Evolutionary conservation across 805 yeast genomes (phyloP).

Genomic region (Ogataea nakhonphanomensis): DNA sequence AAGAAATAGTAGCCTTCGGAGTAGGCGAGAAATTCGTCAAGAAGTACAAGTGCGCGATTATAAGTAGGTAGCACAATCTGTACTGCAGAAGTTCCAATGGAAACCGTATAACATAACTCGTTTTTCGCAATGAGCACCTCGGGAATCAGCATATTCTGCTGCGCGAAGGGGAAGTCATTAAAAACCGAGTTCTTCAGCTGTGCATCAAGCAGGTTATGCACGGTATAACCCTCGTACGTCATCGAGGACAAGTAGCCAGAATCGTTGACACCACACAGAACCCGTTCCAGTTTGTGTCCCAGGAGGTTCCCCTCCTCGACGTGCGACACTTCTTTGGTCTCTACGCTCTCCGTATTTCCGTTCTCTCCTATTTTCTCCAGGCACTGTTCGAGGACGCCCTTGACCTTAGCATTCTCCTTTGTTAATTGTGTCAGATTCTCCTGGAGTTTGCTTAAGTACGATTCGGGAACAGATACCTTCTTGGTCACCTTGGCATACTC

Average conservation of each 20-base stretch:
- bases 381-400: constrained; percentile 34
- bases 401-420: constrained; percentile 52
- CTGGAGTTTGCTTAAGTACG: constrained; percentile 56
- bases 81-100: constrained; percentile 26
- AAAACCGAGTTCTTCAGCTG: neutral
- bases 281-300: no score
- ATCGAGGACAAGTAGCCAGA: no score
- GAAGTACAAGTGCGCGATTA: constrained; percentile 59
- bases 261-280: no score
- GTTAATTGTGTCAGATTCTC: constrained; percentile 58
- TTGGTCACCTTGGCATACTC: constrained; percentile 64
- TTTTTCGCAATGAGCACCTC: neutral
- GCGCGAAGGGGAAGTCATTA: neutral
- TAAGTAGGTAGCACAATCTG: constrained; percentile 64
- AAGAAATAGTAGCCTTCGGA: constrained; percentile 75
- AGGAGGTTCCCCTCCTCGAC: no score
- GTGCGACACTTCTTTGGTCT: no score
- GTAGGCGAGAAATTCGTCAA: constrained; percentile 65
- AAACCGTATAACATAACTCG: neutral
- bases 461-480: constrained; percentile 62
- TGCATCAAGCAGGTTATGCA: constrained; percentile 4
- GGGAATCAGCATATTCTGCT: neutral
- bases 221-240: neutral
- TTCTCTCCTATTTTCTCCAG: constrained; percentile 1
- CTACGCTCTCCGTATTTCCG: no score